phyloP scores from a whole-genome alignment of 129 eudicot genomes.

The Kitagawia praeruptora region DNA sequence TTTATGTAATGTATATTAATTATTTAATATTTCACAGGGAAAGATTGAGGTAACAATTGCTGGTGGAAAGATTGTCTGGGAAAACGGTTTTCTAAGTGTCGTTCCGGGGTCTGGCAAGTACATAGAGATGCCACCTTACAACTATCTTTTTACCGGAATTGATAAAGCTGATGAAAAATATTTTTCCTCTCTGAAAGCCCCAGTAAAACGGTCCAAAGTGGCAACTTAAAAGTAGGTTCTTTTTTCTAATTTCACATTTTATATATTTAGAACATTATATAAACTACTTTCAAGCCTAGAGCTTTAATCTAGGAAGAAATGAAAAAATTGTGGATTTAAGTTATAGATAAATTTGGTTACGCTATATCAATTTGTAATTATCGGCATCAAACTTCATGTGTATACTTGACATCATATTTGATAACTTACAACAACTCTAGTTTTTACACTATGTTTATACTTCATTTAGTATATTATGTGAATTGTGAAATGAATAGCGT shows the following conservation, averaged over 20 bases:
- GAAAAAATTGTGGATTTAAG: not conserved
- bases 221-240: constrained; percentile 26
- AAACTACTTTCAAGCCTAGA: too few species aligned
- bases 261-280: not conserved
- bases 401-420: not conserved
- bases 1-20: not conserved
- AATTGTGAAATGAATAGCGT: not conserved
- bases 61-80: constrained; percentile 93
- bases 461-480: not conserved
- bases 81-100: constrained; percentile 60
- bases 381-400: not conserved
- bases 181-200: constrained; percentile 71
- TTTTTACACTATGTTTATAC: not conserved
- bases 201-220: constrained; percentile 47
- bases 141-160: constrained; percentile 71
- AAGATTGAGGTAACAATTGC: constrained; percentile 91
- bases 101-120: constrained; percentile 83
- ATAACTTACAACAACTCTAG: not conserved
- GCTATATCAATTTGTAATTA: not conserved
- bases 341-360: not conserved
- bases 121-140: constrained; percentile 73
- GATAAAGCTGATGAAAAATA: constrained; percentile 66
- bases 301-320: too few species aligned
- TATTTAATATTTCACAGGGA: constrained; percentile 42
- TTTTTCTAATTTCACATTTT: not conserved